A percentile compares a stretch with the other conserved stretches of the same genome.
Conservation (phyloP, 306 rosid genomes). For the Cicer arietinum region DNA sequence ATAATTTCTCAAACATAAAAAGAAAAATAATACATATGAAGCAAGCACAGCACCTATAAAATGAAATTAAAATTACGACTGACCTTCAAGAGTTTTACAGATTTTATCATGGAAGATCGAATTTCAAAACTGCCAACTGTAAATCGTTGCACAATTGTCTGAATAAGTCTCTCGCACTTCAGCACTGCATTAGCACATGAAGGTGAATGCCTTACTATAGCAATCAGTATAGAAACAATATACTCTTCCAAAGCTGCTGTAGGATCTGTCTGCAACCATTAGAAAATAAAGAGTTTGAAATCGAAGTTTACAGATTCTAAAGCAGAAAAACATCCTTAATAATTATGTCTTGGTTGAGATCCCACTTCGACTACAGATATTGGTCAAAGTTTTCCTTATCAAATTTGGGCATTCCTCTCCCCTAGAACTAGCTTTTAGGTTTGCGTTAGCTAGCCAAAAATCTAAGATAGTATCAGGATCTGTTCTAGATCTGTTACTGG, state of each 20-base stretch:
- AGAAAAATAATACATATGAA: constrained; percentile 32
- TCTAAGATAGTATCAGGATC: not conserved
- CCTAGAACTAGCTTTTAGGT: constrained; percentile 1
- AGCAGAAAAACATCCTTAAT: constrained; percentile 4
- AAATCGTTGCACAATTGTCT: constrained; percentile 69
- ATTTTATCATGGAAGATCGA: constrained; percentile 71
- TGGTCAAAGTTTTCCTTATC: not conserved
- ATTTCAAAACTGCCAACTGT: constrained; percentile 58
- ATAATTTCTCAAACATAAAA: constrained; percentile 22
- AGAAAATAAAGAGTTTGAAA: constrained; percentile 38
- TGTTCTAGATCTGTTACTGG: not conserved
- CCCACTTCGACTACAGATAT: constrained; percentile 1
- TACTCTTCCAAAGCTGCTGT: constrained; percentile 74
- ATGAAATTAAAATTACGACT: constrained; percentile 28
- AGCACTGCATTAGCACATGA: constrained; percentile 76
- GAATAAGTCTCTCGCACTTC: constrained; percentile 78
- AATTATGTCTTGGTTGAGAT: constrained; percentile 14
- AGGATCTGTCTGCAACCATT: constrained; percentile 75
- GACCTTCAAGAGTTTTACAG: constrained; percentile 86
- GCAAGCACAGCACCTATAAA: constrained; percentile 34
- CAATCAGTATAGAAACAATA: constrained; percentile 75
- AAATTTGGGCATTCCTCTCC: not conserved
- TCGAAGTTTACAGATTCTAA: constrained; percentile 4
- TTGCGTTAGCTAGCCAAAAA: not conserved
- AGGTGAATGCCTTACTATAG: constrained; percentile 94